These are phyloP conservation scores for Neurospora sp. DNA, from an alignment of 495 filamentous ascomycete species.

Conservation along the genomic window DNA sequence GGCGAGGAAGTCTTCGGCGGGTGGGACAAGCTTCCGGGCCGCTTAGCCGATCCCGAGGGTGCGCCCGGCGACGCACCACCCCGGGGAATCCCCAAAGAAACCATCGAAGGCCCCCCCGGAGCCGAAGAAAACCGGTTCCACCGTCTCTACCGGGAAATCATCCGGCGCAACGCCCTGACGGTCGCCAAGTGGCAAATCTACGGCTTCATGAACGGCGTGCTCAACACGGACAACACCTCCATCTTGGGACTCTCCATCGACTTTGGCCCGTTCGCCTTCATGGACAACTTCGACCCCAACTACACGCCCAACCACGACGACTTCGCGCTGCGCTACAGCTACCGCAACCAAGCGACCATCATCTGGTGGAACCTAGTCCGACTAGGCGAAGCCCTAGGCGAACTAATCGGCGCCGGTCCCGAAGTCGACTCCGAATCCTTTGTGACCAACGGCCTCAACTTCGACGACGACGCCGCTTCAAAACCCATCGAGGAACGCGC, in stretches of 20 bases:
- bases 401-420: slow-evolving; percentile 67
- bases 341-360: slow-evolving; percentile 87
- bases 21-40: slow-evolving; percentile 67
- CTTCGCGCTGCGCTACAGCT: slow-evolving; percentile 72
- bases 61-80: slow-evolving; percentile 25
- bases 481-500: slow-evolving; percentile 65
- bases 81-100: slow-evolving; percentile 43
- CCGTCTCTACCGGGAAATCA: slow-evolving; percentile 79
- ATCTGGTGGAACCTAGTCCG: slow-evolving; percentile 99
- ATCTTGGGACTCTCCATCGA: slow-evolving; percentile 82
- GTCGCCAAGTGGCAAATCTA: slow-evolving; percentile 95
- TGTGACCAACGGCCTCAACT: slow-evolving; percentile 55
- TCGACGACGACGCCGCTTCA: slow-evolving; percentile 41
- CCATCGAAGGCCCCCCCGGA: slow-evolving; percentile 52
- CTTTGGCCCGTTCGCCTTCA: slow-evolving; percentile 92
- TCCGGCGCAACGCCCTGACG: slow-evolving; percentile 73
- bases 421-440: slow-evolving; percentile 61
- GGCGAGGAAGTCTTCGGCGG: slow-evolving; percentile 79
- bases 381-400: slow-evolving; percentile 81
- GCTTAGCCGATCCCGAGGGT: slow-evolving; percentile 37
- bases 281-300: slow-evolving; percentile 86
- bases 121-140: slow-evolving; percentile 76
- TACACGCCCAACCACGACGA: slow-evolving; percentile 99
- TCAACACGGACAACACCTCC: slow-evolving; percentile 93
- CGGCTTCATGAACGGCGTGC: slow-evolving; percentile 94